phyloP scores from a whole-genome alignment of 192 early-diverging fungal species.

The Radiomyces spectabilis region DNA sequence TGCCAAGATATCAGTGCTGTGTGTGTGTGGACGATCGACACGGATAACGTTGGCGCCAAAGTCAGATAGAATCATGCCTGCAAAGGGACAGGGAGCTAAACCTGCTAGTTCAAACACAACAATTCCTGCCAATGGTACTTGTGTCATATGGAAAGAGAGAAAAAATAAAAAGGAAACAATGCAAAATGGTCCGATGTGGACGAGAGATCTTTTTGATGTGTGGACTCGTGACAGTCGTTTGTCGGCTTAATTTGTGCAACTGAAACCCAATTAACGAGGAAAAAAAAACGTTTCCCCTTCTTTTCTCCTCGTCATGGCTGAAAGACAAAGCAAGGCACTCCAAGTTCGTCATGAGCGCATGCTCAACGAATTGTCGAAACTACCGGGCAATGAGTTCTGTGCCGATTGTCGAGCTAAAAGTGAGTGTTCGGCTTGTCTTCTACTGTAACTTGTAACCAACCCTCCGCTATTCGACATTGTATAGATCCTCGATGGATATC shows the following conservation, averaged over 20 bases:
- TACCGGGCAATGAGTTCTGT: constrained; percentile 66
- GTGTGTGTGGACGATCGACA: constrained; percentile 39
- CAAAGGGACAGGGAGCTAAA: constrained; percentile 60
- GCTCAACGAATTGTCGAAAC: constrained; percentile 64
- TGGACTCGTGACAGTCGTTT: too few species aligned
- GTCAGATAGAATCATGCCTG: constrained; percentile 58
- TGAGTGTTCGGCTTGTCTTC: constrained; percentile 19
- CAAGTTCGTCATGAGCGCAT: constrained; percentile 65
- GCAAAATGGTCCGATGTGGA: too few species aligned
- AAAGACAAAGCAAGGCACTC: constrained; percentile 21
- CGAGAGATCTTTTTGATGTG: too few species aligned
- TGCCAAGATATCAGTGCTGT: constrained; percentile 37
- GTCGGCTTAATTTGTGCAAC: too few species aligned
- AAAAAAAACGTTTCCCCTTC: too few species aligned
- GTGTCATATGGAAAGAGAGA: not conserved
- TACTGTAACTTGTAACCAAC: not conserved
- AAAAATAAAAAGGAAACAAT: not conserved
- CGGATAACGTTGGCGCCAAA: constrained; percentile 63
- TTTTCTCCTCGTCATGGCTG: too few species aligned
- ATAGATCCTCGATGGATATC: constrained; percentile 84
- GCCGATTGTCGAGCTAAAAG: constrained; percentile 73
- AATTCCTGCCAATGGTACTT: constrained; percentile 36
- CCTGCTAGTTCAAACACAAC: constrained; percentile 62
- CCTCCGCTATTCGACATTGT: too few species aligned
- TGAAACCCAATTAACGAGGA: too few species aligned